phyloP scores from a whole-genome alignment of 768 basidiomycete genomes.

The Boletus sp. region DNA sequence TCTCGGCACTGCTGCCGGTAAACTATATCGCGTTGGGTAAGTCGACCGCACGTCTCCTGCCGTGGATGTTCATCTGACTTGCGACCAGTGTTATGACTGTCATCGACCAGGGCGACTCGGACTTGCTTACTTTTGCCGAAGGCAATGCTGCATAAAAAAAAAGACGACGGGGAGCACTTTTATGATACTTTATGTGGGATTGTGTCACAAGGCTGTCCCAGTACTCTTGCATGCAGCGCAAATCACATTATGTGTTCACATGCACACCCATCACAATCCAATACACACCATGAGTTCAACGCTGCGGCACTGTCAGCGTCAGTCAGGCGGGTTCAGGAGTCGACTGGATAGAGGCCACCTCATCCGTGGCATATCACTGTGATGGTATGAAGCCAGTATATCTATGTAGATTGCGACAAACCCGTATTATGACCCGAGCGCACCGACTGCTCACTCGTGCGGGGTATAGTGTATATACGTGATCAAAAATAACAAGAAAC shows the following conservation, averaged over 20 bases:
- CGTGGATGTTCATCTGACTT: constrained; percentile 4
- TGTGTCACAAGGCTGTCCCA: background rate
- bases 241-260: constrained; percentile 2
- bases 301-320: background rate
- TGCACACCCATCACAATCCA: background rate
- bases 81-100: constrained; percentile 89
- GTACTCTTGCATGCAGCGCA: background rate
- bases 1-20: constrained; percentile 97
- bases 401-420: background rate
- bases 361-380: too few species aligned
- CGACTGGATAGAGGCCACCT: background rate
- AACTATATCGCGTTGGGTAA: constrained; percentile 97
- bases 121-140: constrained; percentile 87
- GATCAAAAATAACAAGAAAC: background rate
- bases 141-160: constrained; percentile 55
- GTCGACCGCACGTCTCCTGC: constrained; percentile 19
- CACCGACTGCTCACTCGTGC: background rate
- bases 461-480: background rate
- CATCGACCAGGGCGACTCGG: constrained; percentile 93
- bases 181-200: constrained; percentile 5
- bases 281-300: background rate
- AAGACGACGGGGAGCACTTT: background rate
- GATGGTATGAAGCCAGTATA: too few species aligned
- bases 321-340: background rate
- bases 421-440: background rate